A percentile compares a stretch with the other conserved stretches of the same genome.
Evolutionary conservation across 2,329 filamentous ascomycete genomes (phyloP).

Genomic region (Aspergillus spinulosporus): DNA sequence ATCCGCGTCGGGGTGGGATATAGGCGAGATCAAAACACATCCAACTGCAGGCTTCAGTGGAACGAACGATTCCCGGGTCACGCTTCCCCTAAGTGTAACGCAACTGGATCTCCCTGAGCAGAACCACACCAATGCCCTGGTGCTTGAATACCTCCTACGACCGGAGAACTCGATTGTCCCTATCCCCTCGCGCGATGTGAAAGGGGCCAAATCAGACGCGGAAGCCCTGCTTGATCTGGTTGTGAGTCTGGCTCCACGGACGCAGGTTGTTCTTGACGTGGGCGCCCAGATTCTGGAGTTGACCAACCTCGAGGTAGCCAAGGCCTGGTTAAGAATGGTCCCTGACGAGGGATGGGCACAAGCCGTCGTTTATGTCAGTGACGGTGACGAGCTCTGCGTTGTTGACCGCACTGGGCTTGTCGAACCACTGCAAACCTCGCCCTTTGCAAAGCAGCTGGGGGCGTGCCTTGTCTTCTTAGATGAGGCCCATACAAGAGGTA

Average conservation of each 20-base stretch:
- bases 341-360: slow-evolving; percentile 30
- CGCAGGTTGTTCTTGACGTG: background rate
- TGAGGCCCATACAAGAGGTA: slow-evolving; percentile 64
- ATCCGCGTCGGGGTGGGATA: slow-evolving; percentile 67
- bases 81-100: slow-evolving; percentile 58
- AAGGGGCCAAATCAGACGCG: slow-evolving; percentile 16
- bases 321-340: slow-evolving; percentile 52
- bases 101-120: slow-evolving; percentile 59
- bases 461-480: slow-evolving; percentile 68
- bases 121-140: slow-evolving; percentile 66
- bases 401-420: slow-evolving; percentile 28
- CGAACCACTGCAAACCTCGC: slow-evolving; percentile 55
- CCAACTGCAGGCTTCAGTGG: slow-evolving; percentile 68
- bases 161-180: slow-evolving; percentile 47
- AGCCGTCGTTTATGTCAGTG: slow-evolving; percentile 58
- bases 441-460: slow-evolving; percentile 58
- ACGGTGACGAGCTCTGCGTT: slow-evolving; percentile 32
- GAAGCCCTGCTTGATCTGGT: slow-evolving; percentile 42
- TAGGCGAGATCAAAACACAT: slow-evolving; percentile 49
- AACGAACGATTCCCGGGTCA: slow-evolving; percentile 62
- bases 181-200: slow-evolving; percentile 17
- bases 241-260: background rate
- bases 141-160: slow-evolving; percentile 60
- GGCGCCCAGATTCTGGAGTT: slow-evolving; percentile 60
- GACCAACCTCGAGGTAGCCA: slow-evolving; percentile 57